Evolutionary conservation across 225 moss, liverwort and hornwort species (phyloP), one percentile per base, ranked within the genome.

Genomic region (Physcomitrium patens): DNA sequence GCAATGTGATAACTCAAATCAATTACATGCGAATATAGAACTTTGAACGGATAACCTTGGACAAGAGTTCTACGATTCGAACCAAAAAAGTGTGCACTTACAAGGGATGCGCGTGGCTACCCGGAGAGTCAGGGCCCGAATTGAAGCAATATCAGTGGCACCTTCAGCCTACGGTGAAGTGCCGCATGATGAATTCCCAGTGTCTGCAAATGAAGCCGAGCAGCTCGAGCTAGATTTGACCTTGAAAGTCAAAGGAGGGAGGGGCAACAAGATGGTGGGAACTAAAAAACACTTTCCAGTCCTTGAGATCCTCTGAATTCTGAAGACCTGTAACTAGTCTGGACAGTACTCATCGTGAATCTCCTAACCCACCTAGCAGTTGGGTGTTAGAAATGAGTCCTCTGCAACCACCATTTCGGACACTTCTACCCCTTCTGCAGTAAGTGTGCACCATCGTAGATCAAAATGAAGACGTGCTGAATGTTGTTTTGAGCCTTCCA

Each of bases 241-340:
- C 24, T 82, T 91, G 77, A 69, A 86, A 83, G 78, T 91, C 65
- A 80, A 81, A 56, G 76, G 78, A 60, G 58, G 22, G 41, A 59
- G 60, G 44, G 77, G 75, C 47, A 74, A 73, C 62, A 78, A 77
- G 74, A 58, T 76, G 59, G 70, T 69, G 47, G 75, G 86, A 41
- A 46, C 47, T 2, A 87, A 84, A 72, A 77, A 86, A 28, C 43
- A 28, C 43, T 79, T 4, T 79, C 71, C 5, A 90, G 90, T 37
- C 84, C 92, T 20, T 90, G 82, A 24, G 81, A 88, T 12, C 90
- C 92, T 26, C 67, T 88, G 14, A 90, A 86, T 68, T 92, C 92
- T 23, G 92, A 88, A 63, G 92, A 41, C 90, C 92, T 15, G 84
- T 92, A 53, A 92, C 90, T 18, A 86, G 92, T 62, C 81, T 90